Evolutionary conservation across 2,329 filamentous ascomycete genomes (phyloP), one percentile per base, ranked within the genome.

Genomic region (Dendrostoma leiphaemia): DNA sequence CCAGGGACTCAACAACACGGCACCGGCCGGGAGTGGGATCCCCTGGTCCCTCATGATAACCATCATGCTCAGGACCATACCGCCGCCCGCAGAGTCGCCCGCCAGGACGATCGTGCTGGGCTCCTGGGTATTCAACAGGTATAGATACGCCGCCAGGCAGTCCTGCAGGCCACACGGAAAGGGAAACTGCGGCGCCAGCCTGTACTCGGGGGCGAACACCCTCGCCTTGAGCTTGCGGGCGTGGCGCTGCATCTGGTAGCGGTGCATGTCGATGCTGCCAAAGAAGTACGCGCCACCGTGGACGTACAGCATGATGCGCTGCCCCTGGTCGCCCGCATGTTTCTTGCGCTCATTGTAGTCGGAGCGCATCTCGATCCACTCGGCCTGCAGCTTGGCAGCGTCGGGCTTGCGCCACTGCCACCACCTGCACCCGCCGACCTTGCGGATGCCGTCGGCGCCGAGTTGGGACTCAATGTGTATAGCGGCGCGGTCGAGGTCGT

Each of bases 191-290:
- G 93, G 94, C 6, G 94, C 84, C 28, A 99, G 79, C 37, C 94
- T 84, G 70, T 97, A 99, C 58, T 85, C 79, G 5, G 93, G 89
- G 23, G 93, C 91, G 69, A 97, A 85, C 7, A 97, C 88, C 52
- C 91, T 82, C 17, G 91, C 93, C 70, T 94, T 91, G 57, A 99
- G 79, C 73, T 97, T 97, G 51, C 94, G 82, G 26, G 94, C 94
- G 78, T 97, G 92, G 46, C 93, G 82, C 71, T 99, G 94, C 79
- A 99, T 85, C 77, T 97, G 93, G 72, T 97, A 97, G n/a, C 94
- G 86, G 74, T 97, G 94, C 70, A 96, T 92, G 66, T 97, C 92
- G 34, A 97, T 87, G 63, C 91, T 95, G 13, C 94, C 93, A 68
- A 99, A 97, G 72, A 87, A 99, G 72, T 96, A 97, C 19, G 89